These are phyloP conservation scores for Acer yangbiense DNA, from an alignment of 345 rosid genomes.

Conservation along the genomic window DNA sequence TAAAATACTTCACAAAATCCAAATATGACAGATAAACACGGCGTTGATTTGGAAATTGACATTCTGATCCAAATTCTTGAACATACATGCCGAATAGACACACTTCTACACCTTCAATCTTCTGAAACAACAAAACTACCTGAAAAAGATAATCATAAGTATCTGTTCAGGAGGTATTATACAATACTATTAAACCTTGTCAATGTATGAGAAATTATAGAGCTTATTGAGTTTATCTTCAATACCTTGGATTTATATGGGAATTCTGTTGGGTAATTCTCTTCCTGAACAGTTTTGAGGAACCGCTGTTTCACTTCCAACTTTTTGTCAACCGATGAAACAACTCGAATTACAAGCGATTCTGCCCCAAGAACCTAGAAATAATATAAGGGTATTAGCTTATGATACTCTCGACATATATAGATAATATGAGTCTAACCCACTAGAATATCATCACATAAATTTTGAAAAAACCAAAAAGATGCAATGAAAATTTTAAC, in stretches of 20 bases:
- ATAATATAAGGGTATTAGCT: slow-evolving; percentile 20
- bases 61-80: slow-evolving; percentile 99
- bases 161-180: slow-evolving; percentile 4
- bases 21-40: slow-evolving; percentile 97
- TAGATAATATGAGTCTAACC: background rate
- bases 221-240: slow-evolving; percentile 17
- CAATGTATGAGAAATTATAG: slow-evolving; percentile 10
- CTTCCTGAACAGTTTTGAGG: slow-evolving; percentile 88
- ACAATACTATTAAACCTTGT: slow-evolving; percentile 14
- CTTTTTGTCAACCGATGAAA: slow-evolving; percentile 98
- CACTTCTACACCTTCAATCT: slow-evolving; percentile 99
- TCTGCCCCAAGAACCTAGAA: slow-evolving; percentile 92
- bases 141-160: slow-evolving; percentile 40
- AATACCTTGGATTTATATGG: slow-evolving; percentile 95
- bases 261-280: slow-evolving; percentile 85
- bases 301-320: slow-evolving; percentile 95
- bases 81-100: slow-evolving; percentile 99
- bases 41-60: slow-evolving; percentile 89
- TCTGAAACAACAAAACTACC: slow-evolving; percentile 95
- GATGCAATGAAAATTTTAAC: background rate
- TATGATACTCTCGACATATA: background rate
- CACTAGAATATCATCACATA: background rate
- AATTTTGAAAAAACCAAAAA: background rate
- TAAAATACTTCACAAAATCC: slow-evolving; percentile 97
- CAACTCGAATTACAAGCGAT: slow-evolving; percentile 93